A percentile compares a stretch with the other conserved stretches of the same genome.
These are phyloP conservation scores for Exophiala spinifera DNA, from an alignment of 2,329 filamentous ascomycete genomes.

Conservation along the genomic window DNA sequence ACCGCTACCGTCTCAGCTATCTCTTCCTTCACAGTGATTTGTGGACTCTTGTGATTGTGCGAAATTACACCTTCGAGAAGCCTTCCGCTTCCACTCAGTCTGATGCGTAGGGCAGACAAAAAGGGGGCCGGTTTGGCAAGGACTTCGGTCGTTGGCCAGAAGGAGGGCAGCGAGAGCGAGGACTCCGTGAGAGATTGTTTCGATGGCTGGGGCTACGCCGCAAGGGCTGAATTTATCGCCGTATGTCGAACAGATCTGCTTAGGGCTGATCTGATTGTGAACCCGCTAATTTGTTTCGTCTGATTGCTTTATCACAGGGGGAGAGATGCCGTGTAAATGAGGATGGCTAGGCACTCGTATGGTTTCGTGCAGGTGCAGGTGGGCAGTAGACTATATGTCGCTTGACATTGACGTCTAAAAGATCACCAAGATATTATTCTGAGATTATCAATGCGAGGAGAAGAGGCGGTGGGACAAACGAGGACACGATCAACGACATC, in stretches of 20 bases:
- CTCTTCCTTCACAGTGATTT: neutral
- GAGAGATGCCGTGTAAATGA: neutral
- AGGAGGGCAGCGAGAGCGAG: neutral
- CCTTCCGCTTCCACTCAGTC: neutral
- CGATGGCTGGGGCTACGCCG: neutral
- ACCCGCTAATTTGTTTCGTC: neutral
- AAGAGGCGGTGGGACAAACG: too few species aligned
- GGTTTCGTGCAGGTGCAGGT: too few species aligned
- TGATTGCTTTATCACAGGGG: neutral
- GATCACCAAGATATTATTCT: too few species aligned
- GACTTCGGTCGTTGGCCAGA: neutral
- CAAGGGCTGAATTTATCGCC: too few species aligned
- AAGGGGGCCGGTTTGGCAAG: neutral
- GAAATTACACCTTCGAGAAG: neutral
- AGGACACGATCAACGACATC: too few species aligned
- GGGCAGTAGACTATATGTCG: too few species aligned
- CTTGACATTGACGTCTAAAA: too few species aligned
- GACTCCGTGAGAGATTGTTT: neutral
- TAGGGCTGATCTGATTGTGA: neutral
- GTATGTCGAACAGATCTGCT: neutral
- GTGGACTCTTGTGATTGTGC: neutral
- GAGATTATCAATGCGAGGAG: too few species aligned
- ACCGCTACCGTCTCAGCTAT: conserved; percentile 15
- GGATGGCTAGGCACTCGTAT: too few species aligned
- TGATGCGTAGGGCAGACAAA: neutral